Percentiles rank a stretch among this genome's conserved stretches.
Conservation (phyloP, 805 yeast genomes). For the Saturnispora kantuleensis region DNA sequence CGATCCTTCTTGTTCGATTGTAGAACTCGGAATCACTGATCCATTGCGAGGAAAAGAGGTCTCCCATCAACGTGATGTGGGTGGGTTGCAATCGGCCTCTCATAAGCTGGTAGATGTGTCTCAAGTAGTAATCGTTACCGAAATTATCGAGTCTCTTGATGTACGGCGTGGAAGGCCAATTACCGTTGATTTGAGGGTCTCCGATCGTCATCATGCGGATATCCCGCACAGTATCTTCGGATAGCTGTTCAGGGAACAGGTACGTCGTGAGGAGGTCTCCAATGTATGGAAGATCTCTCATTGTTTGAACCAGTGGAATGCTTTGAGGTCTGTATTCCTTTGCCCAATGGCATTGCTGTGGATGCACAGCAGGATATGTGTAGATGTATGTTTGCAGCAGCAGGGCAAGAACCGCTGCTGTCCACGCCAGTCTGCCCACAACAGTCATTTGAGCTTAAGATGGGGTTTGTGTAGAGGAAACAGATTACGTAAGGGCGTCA, state of each 20-base stretch:
- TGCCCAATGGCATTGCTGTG: constrained; percentile 56
- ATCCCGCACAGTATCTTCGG: constrained; percentile 13
- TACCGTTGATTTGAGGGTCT: constrained; percentile 95
- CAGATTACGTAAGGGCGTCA: not conserved
- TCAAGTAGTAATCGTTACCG: constrained; percentile 85
- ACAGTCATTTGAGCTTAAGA: too few relatives aligned
- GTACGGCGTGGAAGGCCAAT: constrained; percentile 60
- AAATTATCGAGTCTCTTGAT: constrained; percentile 69
- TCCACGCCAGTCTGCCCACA: constrained; percentile 12
- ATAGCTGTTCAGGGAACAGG: constrained; percentile 19
- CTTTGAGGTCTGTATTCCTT: constrained; percentile 18
- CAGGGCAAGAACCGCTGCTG: constrained; percentile 32
- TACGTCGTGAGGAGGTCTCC: constrained; percentile 27
- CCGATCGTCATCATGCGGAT: constrained; percentile 77
- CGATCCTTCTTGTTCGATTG: constrained; percentile 66
- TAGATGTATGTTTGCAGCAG: constrained; percentile 54
- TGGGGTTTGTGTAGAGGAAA: not conserved
- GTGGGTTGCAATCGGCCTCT: constrained; percentile 55
- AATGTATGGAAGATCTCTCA: constrained; percentile 23
- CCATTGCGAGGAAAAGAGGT: constrained; percentile 91
- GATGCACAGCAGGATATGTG: constrained; percentile 60
- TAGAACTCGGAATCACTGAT: constrained; percentile 78
- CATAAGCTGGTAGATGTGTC: constrained; percentile 71
- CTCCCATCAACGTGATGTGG: constrained; percentile 87
- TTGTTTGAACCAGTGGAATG: constrained; percentile 11